Percentiles rank a stretch among this genome's conserved stretches.
Evolutionary conservation across 495 filamentous ascomycete species (phyloP).

Genomic region (Aspergillus ellipticus): DNA sequence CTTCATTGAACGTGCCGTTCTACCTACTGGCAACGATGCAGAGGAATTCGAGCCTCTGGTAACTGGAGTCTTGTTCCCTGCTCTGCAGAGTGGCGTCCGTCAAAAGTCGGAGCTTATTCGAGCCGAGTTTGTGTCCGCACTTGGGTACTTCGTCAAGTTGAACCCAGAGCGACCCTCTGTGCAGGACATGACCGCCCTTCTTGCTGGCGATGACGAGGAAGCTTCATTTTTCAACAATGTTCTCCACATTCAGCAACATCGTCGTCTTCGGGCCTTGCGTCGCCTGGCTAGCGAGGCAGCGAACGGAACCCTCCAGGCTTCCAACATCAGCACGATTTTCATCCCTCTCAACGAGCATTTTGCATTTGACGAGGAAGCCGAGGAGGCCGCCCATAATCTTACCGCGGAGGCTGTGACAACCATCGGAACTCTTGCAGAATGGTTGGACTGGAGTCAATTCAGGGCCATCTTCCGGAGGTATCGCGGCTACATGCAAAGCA

Average conservation of each 20-base stretch:
- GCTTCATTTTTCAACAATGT: slow-evolving; percentile 92
- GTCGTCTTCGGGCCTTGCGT: slow-evolving; percentile 78
- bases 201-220: slow-evolving; percentile 76
- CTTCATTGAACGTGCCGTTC: slow-evolving; percentile 64
- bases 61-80: slow-evolving; percentile 62
- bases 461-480: slow-evolving; percentile 76
- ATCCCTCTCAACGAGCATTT: slow-evolving; percentile 92
- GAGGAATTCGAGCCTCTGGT: slow-evolving; percentile 53
- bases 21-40: slow-evolving; percentile 27
- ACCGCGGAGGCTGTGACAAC: slow-evolving; percentile 75
- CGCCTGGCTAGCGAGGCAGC: slow-evolving; percentile 64
- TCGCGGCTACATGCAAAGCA: slow-evolving; percentile 71
- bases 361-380: slow-evolving; percentile 72
- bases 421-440: slow-evolving; percentile 67
- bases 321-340: slow-evolving; percentile 81
- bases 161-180: slow-evolving; percentile 66
- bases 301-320: slow-evolving; percentile 59
- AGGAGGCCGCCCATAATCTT: slow-evolving; percentile 77
- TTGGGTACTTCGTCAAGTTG: slow-evolving; percentile 71
- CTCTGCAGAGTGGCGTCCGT: slow-evolving; percentile 67
- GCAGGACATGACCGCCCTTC: slow-evolving; percentile 68
- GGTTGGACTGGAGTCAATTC: slow-evolving; percentile 89
- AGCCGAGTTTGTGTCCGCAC: slow-evolving; percentile 69
- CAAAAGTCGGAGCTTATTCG: slow-evolving; percentile 81
- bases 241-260: slow-evolving; percentile 84